Evolutionary conservation across 140 eudicot species (phyloP).

Genomic region (Cichorium intybus): DNA sequence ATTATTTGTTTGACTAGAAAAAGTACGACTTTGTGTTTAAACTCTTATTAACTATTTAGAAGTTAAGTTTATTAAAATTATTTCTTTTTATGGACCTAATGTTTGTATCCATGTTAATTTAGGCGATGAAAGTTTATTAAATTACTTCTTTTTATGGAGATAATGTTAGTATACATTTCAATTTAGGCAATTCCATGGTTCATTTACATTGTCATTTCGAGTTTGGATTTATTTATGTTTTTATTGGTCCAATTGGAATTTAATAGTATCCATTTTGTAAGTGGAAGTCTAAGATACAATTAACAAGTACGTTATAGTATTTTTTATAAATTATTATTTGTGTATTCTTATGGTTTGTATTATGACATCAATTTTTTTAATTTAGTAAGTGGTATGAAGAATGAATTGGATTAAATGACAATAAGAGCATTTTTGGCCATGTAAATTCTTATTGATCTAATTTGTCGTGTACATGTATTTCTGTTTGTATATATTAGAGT

Average conservation of each 20-base stretch:
- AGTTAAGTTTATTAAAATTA: too few species aligned
- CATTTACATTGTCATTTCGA: not conserved
- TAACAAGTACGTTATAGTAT: not conserved
- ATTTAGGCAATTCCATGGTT: too few species aligned
- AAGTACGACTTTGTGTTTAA: not conserved
- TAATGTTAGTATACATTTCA: too few species aligned
- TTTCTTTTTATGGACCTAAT: not conserved
- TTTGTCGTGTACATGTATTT: not conserved
- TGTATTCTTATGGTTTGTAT: not conserved
- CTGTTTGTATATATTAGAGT: not conserved
- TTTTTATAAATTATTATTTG: not conserved
- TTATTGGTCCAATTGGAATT: not conserved
- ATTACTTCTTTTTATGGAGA: too few species aligned
- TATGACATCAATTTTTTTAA: too few species aligned
- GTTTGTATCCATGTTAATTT: too few species aligned
- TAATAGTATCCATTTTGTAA: not conserved
- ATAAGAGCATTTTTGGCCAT: slow-evolving; percentile 16
- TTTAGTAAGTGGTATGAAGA: too few species aligned
- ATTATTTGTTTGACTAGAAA: slow-evolving; percentile 3
- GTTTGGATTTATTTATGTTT: not conserved
- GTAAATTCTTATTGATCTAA: not conserved
- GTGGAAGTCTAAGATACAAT: not conserved
- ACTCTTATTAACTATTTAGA: too few species aligned
- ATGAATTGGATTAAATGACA: not conserved
- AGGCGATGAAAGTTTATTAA: too few species aligned